phyloP scores from a whole-genome alignment of 1,139 yeast species.

The Suhomyces bokatorum region DNA sequence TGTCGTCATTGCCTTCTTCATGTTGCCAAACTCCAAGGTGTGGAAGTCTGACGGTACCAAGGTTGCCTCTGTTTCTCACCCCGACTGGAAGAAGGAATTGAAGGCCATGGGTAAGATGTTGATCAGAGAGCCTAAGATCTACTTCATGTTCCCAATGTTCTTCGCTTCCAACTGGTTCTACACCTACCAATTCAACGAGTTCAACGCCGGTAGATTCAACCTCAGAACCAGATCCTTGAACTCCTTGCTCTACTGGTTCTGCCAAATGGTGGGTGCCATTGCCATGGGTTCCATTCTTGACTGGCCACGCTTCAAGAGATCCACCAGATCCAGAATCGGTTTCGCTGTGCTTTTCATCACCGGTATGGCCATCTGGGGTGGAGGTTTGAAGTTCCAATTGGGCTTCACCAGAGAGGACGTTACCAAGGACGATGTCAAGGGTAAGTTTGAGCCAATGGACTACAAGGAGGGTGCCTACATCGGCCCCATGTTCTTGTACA shows the following conservation, averaged over 20 bases:
- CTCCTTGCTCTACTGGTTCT: constrained; percentile 59
- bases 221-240: constrained; percentile 61
- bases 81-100: constrained; percentile 50
- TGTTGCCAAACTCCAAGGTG: constrained; percentile 54
- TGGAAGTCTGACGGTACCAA: constrained; percentile 54
- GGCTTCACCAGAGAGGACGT: constrained; percentile 44
- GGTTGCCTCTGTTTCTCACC: constrained; percentile 47
- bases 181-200: constrained; percentile 62
- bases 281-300: constrained; percentile 52
- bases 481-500: constrained; percentile 62
- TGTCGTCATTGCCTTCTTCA: constrained; percentile 41
- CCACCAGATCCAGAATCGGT: constrained; percentile 48
- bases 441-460: constrained; percentile 36
- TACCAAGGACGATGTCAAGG: constrained; percentile 10
- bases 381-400: constrained; percentile 56
- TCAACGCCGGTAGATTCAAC: constrained; percentile 57
- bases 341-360: constrained; percentile 43
- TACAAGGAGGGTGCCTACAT: constrained; percentile 47
- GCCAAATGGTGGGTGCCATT: constrained; percentile 60
- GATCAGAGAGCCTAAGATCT: constrained; percentile 47
- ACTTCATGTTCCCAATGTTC: constrained; percentile 58
- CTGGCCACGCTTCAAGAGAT: constrained; percentile 40
- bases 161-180: constrained; percentile 66
- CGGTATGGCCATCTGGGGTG: constrained; percentile 60
- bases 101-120: constrained; percentile 41